Evolutionary conservation across 257 asterid genomes (phyloP).

Genomic region (Fraxinus pennsylvanica): DNA sequence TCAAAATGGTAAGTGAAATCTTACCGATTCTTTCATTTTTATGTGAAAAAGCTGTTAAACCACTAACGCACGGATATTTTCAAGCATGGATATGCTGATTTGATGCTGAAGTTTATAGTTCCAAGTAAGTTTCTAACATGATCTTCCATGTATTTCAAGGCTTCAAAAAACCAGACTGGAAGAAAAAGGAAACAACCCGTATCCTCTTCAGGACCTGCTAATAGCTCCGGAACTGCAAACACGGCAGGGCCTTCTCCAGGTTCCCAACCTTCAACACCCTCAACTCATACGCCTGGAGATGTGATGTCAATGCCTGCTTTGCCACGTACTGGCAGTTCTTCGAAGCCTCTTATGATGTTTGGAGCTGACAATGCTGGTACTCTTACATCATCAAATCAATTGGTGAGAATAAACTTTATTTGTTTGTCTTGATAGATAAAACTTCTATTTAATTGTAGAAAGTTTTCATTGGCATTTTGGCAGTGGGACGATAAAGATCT

Average conservation of each 20-base stretch:
- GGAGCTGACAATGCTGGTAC: constrained; percentile 78
- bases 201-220: constrained; percentile 94
- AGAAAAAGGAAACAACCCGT: constrained; percentile 92
- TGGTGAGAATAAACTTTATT: constrained; percentile 51
- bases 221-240: constrained; percentile 97
- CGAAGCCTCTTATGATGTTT: constrained; percentile 85
- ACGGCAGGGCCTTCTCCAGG: constrained; percentile 99
- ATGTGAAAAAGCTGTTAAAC: not conserved
- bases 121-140: constrained; percentile 41
- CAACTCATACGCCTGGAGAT: constrained; percentile 96
- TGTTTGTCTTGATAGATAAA: constrained; percentile 1
- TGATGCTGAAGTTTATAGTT: constrained; percentile 2
- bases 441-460: constrained; percentile 10
- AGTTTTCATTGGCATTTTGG: constrained; percentile 36
- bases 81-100: not conserved
- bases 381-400: constrained; percentile 84
- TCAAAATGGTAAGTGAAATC: not conserved
- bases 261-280: constrained; percentile 99
- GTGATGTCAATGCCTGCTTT: constrained; percentile 80
- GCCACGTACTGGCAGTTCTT: constrained; percentile 82
- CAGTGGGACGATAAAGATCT: constrained; percentile 99
- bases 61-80: not conserved
- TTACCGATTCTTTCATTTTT: too few species aligned
- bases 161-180: constrained; percentile 87
- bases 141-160: constrained; percentile 55